A percentile compares a stretch with the other conserved stretches of the same genome.
These are phyloP conservation scores for Ehretia macrophylla DNA, from an alignment of 257 asterid species.

Conservation along the genomic window DNA sequence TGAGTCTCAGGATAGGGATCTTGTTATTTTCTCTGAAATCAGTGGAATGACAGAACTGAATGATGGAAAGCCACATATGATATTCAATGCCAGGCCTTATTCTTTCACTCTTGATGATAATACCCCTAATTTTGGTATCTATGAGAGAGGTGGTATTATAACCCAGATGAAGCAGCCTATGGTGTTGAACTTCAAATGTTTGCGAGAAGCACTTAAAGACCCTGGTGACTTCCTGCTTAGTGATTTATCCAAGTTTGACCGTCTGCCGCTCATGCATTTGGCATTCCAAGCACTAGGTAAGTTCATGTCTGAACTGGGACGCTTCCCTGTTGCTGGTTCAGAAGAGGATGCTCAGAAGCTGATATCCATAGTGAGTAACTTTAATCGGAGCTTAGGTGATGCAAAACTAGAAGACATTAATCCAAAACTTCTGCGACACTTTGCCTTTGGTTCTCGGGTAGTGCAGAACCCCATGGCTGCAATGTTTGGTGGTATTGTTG, in stretches of 20 bases:
- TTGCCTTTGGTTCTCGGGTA: slow-evolving; percentile 87
- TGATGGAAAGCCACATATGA: slow-evolving; percentile 88
- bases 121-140: slow-evolving; percentile 57
- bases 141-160: slow-evolving; percentile 85
- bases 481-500: slow-evolving; percentile 95
- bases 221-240: slow-evolving; percentile 89
- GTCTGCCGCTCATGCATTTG: slow-evolving; percentile 84
- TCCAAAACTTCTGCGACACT: slow-evolving; percentile 64
- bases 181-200: slow-evolving; percentile 74
- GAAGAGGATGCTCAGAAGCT: slow-evolving; percentile 84
- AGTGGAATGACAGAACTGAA: slow-evolving; percentile 84
- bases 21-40: slow-evolving; percentile 84
- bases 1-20: slow-evolving; percentile 89
- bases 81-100: slow-evolving; percentile 63
- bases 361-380: slow-evolving; percentile 53
- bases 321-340: slow-evolving; percentile 76
- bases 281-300: slow-evolving; percentile 84
- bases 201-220: slow-evolving; percentile 69
- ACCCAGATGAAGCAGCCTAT: slow-evolving; percentile 88
- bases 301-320: slow-evolving; percentile 58
- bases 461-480: slow-evolving; percentile 95
- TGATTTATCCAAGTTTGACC: slow-evolving; percentile 89
- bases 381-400: slow-evolving; percentile 63
- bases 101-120: slow-evolving; percentile 89
- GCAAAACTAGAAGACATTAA: slow-evolving; percentile 66